Evolutionary conservation across 306 rosid species (phyloP), one percentile per base, ranked within the genome.

Genomic region (Trifolium fragiferum): DNA sequence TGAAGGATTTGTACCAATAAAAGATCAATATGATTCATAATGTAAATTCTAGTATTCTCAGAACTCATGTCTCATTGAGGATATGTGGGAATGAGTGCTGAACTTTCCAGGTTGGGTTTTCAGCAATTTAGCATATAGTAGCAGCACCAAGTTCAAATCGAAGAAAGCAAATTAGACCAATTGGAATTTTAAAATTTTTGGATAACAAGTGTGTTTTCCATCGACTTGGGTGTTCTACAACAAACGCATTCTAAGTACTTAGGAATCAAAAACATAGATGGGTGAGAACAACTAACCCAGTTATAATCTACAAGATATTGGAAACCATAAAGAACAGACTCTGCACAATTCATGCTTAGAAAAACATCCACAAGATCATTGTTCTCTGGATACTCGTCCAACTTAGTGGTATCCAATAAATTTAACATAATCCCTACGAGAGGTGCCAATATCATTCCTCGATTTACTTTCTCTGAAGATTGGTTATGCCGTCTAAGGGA

Each of bases 391-490:
- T 72, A 72, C 72, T 87, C 86, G 80, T 73, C 81, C 75, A 84
- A 78, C 61, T 81, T 86, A 64, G 87, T 80, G 38, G 96, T 90
- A 78, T 90, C 90, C 91, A 89, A 82, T 81, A 94, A 78, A 81
- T 94, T 94, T 81, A 87, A 86, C 72, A 94, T 89, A 71, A 92
- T 94, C 35, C 99, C 97, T 0, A 89, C 87, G 21, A 94, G 87
- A 76, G 99, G 99, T 67, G 96, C 98, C 87, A 94, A 76, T 71
- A 94, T 85, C 99, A 94, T 92, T 87, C 96, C 92, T 64, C 93
- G 83, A 71, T 88, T 91, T 73, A 90, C 90, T 85, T 90, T 94
- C 81, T 90, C 99, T 50, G 88, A 70, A 70, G 93, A 81, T 73
- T 90, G 97, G 66, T 88, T 85, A 68, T 87, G 88, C 66, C 99